phyloP scores from a whole-genome alignment of 768 basidiomycete genomes.

The Auriscalpium vulgare region DNA sequence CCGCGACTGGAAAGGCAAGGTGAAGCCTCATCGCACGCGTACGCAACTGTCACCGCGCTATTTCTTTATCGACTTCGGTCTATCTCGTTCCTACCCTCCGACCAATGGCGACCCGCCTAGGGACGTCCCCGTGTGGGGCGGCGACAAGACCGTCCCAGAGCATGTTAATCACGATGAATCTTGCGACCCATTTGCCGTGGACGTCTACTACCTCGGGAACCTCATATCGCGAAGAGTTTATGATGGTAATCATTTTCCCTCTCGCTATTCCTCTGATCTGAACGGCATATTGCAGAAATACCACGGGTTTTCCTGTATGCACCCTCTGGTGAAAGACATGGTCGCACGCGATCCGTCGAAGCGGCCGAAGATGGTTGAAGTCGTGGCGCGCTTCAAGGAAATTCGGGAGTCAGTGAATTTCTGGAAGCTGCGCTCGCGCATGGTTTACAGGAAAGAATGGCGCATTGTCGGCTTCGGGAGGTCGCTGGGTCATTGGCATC shows the following conservation, averaged over 20 bases:
- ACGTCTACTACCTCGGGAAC: slow-evolving; percentile 21
- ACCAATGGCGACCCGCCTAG: background rate
- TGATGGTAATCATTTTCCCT: slow-evolving; percentile 8
- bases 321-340: slow-evolving; percentile 24
- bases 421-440: slow-evolving; percentile 10
- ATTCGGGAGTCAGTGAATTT: background rate
- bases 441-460: background rate
- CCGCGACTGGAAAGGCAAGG: slow-evolving; percentile 4
- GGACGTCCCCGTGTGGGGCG: slow-evolving; percentile 16
- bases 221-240: slow-evolving; percentile 14
- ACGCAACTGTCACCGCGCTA: slow-evolving; percentile 21
- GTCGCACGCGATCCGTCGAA: slow-evolving; percentile 24
- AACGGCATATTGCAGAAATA: background rate
- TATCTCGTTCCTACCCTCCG: slow-evolving; percentile 16
- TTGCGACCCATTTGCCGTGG: slow-evolving; percentile 19
- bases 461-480: slow-evolving; percentile 5
- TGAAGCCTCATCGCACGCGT: slow-evolving; percentile 13
- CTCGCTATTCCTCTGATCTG: background rate
- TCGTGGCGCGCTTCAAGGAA: slow-evolving; percentile 10
- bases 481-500: background rate
- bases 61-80: slow-evolving; percentile 25
- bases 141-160: slow-evolving; percentile 20
- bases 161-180: background rate
- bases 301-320: slow-evolving; percentile 8
- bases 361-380: slow-evolving; percentile 30